A percentile compares a stretch with the other conserved stretches of the same genome.
Evolutionary conservation across 2,329 filamentous ascomycete species (phyloP).

Genomic region (Graphilbum ipis-grandicollis): DNA sequence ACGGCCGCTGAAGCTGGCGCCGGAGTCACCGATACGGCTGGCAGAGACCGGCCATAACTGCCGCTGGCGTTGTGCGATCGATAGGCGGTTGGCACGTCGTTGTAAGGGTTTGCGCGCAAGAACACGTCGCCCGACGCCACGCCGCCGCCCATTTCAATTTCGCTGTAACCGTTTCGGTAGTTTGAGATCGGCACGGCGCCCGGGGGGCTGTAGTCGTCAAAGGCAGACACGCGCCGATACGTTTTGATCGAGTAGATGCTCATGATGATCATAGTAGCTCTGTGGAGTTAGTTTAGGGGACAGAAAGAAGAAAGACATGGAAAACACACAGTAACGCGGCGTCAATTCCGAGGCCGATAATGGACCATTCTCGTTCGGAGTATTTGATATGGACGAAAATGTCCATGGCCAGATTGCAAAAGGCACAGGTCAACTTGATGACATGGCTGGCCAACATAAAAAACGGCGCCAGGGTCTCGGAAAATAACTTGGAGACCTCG

Average conservation of each 20-base stretch:
- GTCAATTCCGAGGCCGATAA: slow-evolving; percentile 30
- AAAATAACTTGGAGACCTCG: slow-evolving; percentile 21
- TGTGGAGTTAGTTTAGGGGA: slow-evolving; percentile 10
- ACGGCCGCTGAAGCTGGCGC: neutral
- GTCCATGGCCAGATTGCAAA: slow-evolving; percentile 31
- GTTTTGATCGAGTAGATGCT: slow-evolving; percentile 27
- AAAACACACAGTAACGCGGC: slow-evolving; percentile 27
- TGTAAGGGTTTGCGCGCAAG: slow-evolving; percentile 7
- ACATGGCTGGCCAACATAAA: slow-evolving; percentile 33
- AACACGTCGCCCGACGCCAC: slow-evolving; percentile 6
- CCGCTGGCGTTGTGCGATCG: slow-evolving; percentile 1
- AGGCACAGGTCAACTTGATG: slow-evolving; percentile 29
- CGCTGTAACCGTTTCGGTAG: slow-evolving; percentile 17
- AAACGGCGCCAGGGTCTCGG: slow-evolving; percentile 34
- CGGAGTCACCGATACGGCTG: neutral
- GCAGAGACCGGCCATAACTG: slow-evolving; percentile 6
- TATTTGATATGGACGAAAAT: slow-evolving; percentile 29
- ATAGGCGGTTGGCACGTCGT: slow-evolving; percentile 7
- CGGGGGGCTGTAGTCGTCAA: slow-evolving; percentile 29
- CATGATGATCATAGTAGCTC: slow-evolving; percentile 24
- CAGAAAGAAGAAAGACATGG: slow-evolving; percentile 1
- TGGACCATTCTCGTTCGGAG: slow-evolving; percentile 27
- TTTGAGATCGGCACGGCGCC: no score
- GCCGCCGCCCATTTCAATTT: slow-evolving; percentile 13
- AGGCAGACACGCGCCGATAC: slow-evolving; percentile 28